Conservation (phyloP, 129 eudicot species). For the Centrapalus pauciflorus region DNA sequence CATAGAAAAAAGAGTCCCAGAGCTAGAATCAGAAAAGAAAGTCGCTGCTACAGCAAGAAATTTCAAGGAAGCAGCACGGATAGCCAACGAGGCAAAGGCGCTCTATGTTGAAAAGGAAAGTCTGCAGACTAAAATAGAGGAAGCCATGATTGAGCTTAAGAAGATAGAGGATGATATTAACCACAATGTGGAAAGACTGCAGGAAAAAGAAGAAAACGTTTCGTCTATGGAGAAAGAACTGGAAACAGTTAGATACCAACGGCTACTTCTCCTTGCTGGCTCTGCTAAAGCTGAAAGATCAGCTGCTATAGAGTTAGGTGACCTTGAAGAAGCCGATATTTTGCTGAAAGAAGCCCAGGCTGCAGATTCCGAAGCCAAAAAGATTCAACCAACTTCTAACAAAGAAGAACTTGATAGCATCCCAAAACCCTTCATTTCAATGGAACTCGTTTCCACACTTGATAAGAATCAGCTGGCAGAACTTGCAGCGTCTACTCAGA, state of each 20-base stretch:
- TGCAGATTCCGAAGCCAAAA: slow-evolving; percentile 55
- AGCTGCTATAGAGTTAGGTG: slow-evolving; percentile 65
- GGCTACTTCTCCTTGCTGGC: slow-evolving; percentile 50
- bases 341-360: slow-evolving; percentile 63
- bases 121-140: slow-evolving; percentile 41
- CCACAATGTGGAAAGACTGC: slow-evolving; percentile 32
- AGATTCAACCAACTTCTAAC: slow-evolving; percentile 34
- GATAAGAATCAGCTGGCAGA: slow-evolving; percentile 47
- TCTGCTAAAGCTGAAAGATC: slow-evolving; percentile 47
- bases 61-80: slow-evolving; percentile 79
- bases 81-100: slow-evolving; percentile 65
- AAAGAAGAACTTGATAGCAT: slow-evolving; percentile 30
- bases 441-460: slow-evolving; percentile 67
- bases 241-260: slow-evolving; percentile 50
- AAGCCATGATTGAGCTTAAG: slow-evolving; percentile 29
- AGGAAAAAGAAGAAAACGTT: slow-evolving; percentile 49
- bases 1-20: slow-evolving; percentile 73
- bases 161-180: slow-evolving; percentile 49
- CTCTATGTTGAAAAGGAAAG: slow-evolving; percentile 49
- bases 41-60: slow-evolving; percentile 79
- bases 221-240: slow-evolving; percentile 54
- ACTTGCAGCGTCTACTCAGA: slow-evolving; percentile 40
- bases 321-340: slow-evolving; percentile 61
- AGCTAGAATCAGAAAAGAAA: slow-evolving; percentile 77
- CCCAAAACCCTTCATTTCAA: slow-evolving; percentile 39